Conservation (phyloP, 1,284 basidiomycete species). For the Puccinia hordei region DNA sequence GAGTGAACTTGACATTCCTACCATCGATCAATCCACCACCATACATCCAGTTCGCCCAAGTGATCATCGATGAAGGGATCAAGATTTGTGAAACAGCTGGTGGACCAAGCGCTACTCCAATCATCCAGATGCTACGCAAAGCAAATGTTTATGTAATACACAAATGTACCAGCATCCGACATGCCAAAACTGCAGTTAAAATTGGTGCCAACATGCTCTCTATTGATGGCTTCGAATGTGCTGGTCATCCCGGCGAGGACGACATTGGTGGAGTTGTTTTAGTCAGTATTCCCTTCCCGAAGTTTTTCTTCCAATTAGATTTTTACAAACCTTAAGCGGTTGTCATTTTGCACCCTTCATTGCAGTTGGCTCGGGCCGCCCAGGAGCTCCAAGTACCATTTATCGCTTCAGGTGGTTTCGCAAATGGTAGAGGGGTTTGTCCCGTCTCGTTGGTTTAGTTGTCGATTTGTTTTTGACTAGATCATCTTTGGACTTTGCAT, state of each 20-base stretch:
- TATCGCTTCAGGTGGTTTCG: slow-evolving; percentile 72
- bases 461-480: background rate
- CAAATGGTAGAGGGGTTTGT: slow-evolving; percentile 48
- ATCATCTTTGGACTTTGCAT: background rate
- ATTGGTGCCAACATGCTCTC: slow-evolving; percentile 81
- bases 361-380: slow-evolving; percentile 70
- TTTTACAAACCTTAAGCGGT: background rate
- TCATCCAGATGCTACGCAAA: slow-evolving; percentile 33
- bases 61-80: slow-evolving; percentile 59
- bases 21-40: slow-evolving; percentile 89
- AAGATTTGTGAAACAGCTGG: slow-evolving; percentile 86
- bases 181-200: slow-evolving; percentile 35
- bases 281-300: slow-evolving; percentile 61
- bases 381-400: slow-evolving; percentile 81
- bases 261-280: slow-evolving; percentile 89
- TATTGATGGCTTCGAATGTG: slow-evolving; percentile 76
- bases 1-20: slow-evolving; percentile 87
- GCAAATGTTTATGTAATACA: slow-evolving; percentile 68
- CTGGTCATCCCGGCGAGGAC: slow-evolving; percentile 91
- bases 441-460: background rate
- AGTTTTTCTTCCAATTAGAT: background rate
- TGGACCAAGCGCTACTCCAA: slow-evolving; percentile 51
- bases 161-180: slow-evolving; percentile 75
- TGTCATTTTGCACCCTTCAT: background rate
- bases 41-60: slow-evolving; percentile 66